Conservation (phyloP, 2,329 filamentous ascomycete species). For the Rhynchosporium graminicola region DNA sequence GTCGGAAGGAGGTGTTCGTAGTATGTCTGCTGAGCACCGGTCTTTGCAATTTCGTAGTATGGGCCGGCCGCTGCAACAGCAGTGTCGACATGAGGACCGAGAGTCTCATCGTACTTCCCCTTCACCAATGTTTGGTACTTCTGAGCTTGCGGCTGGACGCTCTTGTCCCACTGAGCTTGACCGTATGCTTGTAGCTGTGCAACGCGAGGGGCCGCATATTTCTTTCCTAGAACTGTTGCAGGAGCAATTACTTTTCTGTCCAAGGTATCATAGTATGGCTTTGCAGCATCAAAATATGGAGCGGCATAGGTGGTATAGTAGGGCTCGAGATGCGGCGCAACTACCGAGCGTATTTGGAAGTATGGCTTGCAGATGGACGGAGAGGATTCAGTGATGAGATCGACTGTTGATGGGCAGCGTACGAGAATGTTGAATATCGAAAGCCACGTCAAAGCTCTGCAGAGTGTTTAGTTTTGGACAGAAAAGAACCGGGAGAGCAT, state of each 20-base stretch:
- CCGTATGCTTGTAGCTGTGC: conserved; percentile 67
- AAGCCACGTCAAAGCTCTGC: conserved; percentile 82
- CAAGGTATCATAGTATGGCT: conserved; percentile 70
- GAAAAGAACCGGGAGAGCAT: neutral
- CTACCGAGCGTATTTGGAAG: conserved; percentile 60
- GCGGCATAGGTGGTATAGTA: conserved; percentile 85
- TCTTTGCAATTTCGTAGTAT: conserved; percentile 68
- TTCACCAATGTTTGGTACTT: conserved; percentile 62
- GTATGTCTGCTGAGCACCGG: conserved; percentile 67
- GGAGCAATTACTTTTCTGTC: conserved; percentile 70
- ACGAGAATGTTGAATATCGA: conserved; percentile 78
- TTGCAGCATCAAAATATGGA: conserved; percentile 75
- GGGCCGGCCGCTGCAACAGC: conserved; percentile 61
- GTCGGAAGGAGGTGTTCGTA: conserved; percentile 73
- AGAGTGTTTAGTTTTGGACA: conserved; percentile 19
- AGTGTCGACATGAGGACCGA: conserved; percentile 74
- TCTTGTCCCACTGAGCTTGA: conserved; percentile 75
- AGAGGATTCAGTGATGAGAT: conserved; percentile 67
- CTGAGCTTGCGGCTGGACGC: conserved; percentile 72
- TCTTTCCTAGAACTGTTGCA: conserved; percentile 63
- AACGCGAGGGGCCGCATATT: conserved; percentile 74
- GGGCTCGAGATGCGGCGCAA: conserved; percentile 75
- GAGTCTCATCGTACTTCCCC: conserved; percentile 65
- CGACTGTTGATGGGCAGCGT: conserved; percentile 72
- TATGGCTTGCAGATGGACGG: conserved; percentile 84